Evolutionary conservation across 805 yeast genomes (phyloP).

Genomic region (Lachancea thermotolerans): DNA sequence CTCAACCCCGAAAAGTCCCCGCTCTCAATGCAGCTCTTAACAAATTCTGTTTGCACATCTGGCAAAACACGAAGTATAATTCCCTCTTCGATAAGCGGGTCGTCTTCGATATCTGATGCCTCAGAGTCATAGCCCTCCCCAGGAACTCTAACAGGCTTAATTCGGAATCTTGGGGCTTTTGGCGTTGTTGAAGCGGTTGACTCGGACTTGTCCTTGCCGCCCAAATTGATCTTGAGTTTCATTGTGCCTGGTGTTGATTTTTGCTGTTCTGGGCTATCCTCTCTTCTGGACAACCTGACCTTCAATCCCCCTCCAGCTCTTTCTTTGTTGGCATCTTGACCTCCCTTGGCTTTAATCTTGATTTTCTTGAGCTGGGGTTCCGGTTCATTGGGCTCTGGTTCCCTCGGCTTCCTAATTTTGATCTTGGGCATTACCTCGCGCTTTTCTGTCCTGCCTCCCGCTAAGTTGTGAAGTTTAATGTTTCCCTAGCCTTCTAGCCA

Average conservation of each 20-base stretch:
- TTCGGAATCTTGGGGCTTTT: constrained; percentile 41
- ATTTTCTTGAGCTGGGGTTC: constrained; percentile 22
- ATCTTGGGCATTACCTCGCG: constrained; percentile 19
- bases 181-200: constrained; percentile 24
- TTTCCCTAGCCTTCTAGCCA: no score
- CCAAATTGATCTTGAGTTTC: constrained; percentile 22
- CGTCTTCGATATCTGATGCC: constrained; percentile 93
- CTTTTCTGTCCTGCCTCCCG: neutral
- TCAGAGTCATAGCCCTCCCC: constrained; percentile 97
- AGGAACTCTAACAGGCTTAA: constrained; percentile 61
- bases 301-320: constrained; percentile 18
- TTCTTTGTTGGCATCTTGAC: constrained; percentile 5
- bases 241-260: constrained; percentile 11
- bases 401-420: constrained; percentile 25
- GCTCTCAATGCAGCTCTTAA: constrained; percentile 67
- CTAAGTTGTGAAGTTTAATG: no score
- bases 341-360: constrained; percentile 17
- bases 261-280: constrained; percentile 2
- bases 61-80: constrained; percentile 67
- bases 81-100: constrained; percentile 86
- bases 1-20: constrained; percentile 68
- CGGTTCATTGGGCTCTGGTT: constrained; percentile 10
- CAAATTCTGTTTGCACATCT: constrained; percentile 47
- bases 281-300: constrained; percentile 19
- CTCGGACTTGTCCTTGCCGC: constrained; percentile 13